Evolutionary conservation across 306 rosid genomes (phyloP), one percentile per base, ranked within the genome.

Genomic region (Trifolium pratense): DNA sequence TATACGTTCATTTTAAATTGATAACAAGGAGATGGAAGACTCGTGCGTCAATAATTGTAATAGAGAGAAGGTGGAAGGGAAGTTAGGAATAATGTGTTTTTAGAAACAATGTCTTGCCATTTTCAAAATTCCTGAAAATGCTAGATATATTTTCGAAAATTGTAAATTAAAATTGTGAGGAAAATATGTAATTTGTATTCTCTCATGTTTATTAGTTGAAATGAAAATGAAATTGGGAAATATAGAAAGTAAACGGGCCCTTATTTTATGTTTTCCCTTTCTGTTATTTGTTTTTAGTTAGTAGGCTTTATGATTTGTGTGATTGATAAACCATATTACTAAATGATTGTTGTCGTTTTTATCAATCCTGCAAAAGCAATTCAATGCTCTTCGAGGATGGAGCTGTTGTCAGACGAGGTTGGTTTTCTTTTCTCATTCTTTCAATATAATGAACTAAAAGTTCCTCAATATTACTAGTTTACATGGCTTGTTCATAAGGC

Each of bases 381-480:
- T 86, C 91, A 81, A 11, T 87, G 87, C 86, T 80, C 92, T 81
- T 82, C 87, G 39, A 79, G 81, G 79, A 90, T 87, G 95, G 94
- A 89, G 64, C 74, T 91, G 60, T 73, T 88, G 65, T 65, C 92
- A n/a, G 91, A 94, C 83, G 91, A 91, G 99, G 97, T 94, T 82
- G 76, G 84, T 34, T 70, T 70, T 73, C 56, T 70, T 70, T 64
- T 81, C 36, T 9, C 60, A 62, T 61, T 70, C 67, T 64, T 71
- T 53, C 21, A 56, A 53, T 57, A 25, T 45, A 31, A 59, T 46
- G 37, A 6, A 59, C n/a, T 43, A 10, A 59, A 17, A 73, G 2
- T 45, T 43, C 42, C 13, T 51, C 42, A n/a, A 20, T 61, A 37
- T 36, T 25, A n/a, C n/a, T n/a, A n/a, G n/a, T n/a, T 59, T 52